Percentiles rank a stretch among this genome's conserved stretches.
Conservation (phyloP, 148 eudicot genomes). For the Heliosperma pusillum region DNA sequence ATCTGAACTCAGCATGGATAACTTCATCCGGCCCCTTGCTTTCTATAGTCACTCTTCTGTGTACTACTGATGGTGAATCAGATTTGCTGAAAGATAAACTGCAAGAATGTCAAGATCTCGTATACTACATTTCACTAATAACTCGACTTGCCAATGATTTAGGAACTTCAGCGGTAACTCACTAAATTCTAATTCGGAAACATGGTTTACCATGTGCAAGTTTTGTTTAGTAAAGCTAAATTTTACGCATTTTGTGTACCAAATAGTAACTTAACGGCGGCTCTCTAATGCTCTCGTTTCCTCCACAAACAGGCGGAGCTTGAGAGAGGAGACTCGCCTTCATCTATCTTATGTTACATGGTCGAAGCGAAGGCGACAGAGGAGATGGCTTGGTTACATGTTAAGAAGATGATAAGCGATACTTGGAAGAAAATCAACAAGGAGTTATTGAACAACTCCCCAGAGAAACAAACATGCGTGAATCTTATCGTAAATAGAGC, state of each 20-base stretch:
- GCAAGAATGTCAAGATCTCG: conserved; percentile 24
- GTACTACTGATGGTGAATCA: conserved; percentile 8
- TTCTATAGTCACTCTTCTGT: conserved; percentile 32
- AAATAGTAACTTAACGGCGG: no score
- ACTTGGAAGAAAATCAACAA: conserved; percentile 44
- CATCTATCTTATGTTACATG: conserved; percentile 53
- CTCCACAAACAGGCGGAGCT: conserved; percentile 37
- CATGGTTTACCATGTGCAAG: no score
- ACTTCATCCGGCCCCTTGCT: conserved; percentile 45
- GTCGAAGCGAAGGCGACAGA: conserved; percentile 39
- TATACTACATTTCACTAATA: conserved; percentile 35
- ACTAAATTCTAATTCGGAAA: no score
- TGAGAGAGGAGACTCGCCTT: conserved; percentile 47
- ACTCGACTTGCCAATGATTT: conserved; percentile 51
- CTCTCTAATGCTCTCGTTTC: no score
- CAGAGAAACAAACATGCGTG: conserved; percentile 9
- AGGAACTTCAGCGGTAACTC: conserved; percentile 41
- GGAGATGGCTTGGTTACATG: conserved; percentile 33
- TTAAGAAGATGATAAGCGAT: conserved; percentile 25
- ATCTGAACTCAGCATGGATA: conserved; percentile 40
- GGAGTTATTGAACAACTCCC: conserved; percentile 15
- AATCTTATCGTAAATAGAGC: conserved; percentile 35
- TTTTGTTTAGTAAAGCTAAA: no score
- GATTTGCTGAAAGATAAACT: conserved; percentile 13
- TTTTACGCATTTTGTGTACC: no score